A percentile compares a stretch with the other conserved stretches of the same genome.
Conservation (phyloP, 2,329 filamentous ascomycete genomes). For the Aureobasidium zeae region DNA sequence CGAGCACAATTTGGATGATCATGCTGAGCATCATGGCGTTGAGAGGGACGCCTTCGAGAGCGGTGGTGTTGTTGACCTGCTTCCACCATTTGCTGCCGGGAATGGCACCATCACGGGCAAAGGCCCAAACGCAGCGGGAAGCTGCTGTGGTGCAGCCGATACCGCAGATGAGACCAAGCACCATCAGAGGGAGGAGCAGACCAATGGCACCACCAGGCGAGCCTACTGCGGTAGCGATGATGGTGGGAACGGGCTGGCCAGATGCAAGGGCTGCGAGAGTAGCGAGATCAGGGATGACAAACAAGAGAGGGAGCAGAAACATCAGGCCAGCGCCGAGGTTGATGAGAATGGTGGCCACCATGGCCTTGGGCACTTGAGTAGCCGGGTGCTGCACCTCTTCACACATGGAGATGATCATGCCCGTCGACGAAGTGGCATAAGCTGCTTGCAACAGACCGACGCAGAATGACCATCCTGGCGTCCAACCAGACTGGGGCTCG, state of each 20-base stretch:
- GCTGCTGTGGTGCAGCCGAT: constrained; percentile 61
- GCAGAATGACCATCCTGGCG: constrained; percentile 60
- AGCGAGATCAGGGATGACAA: constrained; percentile 56
- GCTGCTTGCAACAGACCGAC: constrained; percentile 63
- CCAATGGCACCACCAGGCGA: constrained; percentile 51
- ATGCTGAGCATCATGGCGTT: constrained; percentile 67
- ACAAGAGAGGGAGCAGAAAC: constrained; percentile 59
- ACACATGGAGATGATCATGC: constrained; percentile 73
- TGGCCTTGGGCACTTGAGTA: constrained; percentile 61
- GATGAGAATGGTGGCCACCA: constrained; percentile 57
- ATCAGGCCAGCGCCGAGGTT: constrained; percentile 58
- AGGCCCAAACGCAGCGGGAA: constrained; percentile 60
- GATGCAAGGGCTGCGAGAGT: constrained; percentile 40
- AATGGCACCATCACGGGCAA: constrained; percentile 61
- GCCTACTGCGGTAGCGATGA: constrained; percentile 55
- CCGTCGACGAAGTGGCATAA: constrained; percentile 65
- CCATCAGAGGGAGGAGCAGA: constrained; percentile 54
- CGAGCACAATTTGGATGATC: constrained; percentile 54
- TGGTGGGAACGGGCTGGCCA: constrained; percentile 55
- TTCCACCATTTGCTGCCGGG: constrained; percentile 54
- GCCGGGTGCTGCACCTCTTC: constrained; percentile 60
- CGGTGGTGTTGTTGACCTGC: constrained; percentile 51
- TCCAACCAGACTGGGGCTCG: constrained; percentile 60
- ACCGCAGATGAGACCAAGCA: constrained; percentile 58
- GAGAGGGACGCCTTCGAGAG: constrained; percentile 51